These are phyloP conservation scores for Didymella glomerata DNA, from an alignment of 2,329 filamentous ascomycete genomes.

Conservation along the genomic window DNA sequence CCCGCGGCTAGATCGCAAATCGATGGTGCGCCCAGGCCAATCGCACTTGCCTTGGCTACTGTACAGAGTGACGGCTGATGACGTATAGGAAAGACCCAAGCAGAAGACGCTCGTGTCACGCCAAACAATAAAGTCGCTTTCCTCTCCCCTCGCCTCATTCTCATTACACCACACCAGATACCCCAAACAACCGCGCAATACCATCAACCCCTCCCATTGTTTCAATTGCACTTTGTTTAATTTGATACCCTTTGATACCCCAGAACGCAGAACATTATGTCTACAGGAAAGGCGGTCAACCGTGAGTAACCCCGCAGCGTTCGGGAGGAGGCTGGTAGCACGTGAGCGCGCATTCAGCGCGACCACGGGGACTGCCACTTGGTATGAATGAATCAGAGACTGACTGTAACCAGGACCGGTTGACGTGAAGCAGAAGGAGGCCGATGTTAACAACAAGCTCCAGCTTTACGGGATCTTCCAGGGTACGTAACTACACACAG, in stretches of 20 bases:
- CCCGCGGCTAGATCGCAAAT: constrained; percentile 21
- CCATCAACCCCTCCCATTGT: constrained; percentile 28
- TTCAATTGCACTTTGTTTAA: constrained; percentile 36
- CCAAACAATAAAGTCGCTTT: constrained; percentile 25
- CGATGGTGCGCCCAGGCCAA: constrained; percentile 20
- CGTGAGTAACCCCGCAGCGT: constrained; percentile 27
- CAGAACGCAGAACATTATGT: constrained; percentile 33
- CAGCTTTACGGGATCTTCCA: constrained; percentile 90
- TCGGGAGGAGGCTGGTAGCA: constrained; percentile 1
- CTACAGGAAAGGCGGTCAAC: constrained; percentile 39
- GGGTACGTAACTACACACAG: constrained; percentile 55
- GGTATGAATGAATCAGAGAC: constrained; percentile 19
- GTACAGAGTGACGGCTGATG: constrained; percentile 22
- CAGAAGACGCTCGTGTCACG: constrained; percentile 20
- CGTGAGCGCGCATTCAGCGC: background rate
- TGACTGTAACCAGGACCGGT: constrained; percentile 69
- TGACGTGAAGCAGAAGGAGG: constrained; percentile 78
- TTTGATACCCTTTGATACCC: constrained; percentile 47
- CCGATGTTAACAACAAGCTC: constrained; percentile 88
- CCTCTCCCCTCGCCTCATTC: constrained; percentile 17
- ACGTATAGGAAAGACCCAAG: constrained; percentile 20
- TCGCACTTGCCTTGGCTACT: constrained; percentile 21
- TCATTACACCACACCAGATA: constrained; percentile 20
- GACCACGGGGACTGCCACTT: background rate
- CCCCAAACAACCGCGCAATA: constrained; percentile 19